Percentiles rank a stretch among this genome's conserved stretches.
These are phyloP conservation scores for Diplodia corticola DNA, from an alignment of 2,329 filamentous ascomycete species.

Conservation along the genomic window DNA sequence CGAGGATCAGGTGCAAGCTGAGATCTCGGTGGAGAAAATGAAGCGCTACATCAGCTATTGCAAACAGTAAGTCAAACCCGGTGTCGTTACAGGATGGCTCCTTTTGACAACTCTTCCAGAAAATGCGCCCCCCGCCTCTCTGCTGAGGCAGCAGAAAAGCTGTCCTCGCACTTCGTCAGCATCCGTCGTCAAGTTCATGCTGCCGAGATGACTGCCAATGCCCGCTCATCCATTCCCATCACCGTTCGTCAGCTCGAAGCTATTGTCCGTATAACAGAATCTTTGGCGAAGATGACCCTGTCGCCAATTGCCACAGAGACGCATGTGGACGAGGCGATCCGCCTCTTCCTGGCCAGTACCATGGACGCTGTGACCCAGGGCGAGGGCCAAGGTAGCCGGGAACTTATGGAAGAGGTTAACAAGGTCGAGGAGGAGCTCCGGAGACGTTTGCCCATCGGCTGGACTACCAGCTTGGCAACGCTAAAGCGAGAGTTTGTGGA, in stretches of 20 bases:
- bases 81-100: background rate
- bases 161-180: slow-evolving; percentile 95
- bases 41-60: slow-evolving; percentile 96
- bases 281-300: slow-evolving; percentile 86
- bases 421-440: slow-evolving; percentile 88
- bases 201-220: slow-evolving; percentile 84
- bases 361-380: slow-evolving; percentile 98
- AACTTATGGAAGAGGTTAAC: slow-evolving; percentile 85
- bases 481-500: slow-evolving; percentile 89
- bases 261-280: slow-evolving; percentile 93
- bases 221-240: slow-evolving; percentile 91
- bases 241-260: slow-evolving; percentile 88
- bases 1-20: slow-evolving; percentile 80
- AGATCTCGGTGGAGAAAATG: slow-evolving; percentile 95
- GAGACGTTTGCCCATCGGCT: slow-evolving; percentile 86
- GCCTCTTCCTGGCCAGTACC: slow-evolving; percentile 91
- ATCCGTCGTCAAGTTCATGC: slow-evolving; percentile 93
- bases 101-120: slow-evolving; percentile 50
- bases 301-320: slow-evolving; percentile 83
- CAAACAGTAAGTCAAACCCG: slow-evolving; percentile 70
- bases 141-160: slow-evolving; percentile 87
- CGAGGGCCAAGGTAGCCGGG: slow-evolving; percentile 73
- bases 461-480: slow-evolving; percentile 87
- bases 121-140: slow-evolving; percentile 91
- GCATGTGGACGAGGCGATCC: slow-evolving; percentile 96